Percentiles rank a stretch among this genome's conserved stretches.
Conservation (phyloP, 1,284 basidiomycete genomes). For the Taiwanofungus camphoratus region DNA sequence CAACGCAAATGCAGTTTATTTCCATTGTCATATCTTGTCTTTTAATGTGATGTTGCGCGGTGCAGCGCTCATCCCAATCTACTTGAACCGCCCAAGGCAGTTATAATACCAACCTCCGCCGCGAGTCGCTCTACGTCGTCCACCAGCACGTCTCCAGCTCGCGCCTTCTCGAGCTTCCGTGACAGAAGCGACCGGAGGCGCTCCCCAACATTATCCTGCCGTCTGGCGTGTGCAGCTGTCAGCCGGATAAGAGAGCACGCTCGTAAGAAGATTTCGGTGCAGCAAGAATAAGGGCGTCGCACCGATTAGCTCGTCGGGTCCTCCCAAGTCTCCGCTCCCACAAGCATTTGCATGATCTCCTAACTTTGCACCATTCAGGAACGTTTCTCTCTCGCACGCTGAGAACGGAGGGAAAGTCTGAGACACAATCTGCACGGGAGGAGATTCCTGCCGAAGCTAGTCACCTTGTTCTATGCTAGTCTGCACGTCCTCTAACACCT, state of each 20-base stretch:
- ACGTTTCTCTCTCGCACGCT: not conserved
- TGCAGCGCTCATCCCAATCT: not conserved
- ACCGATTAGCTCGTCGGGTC: no score
- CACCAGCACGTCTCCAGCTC: constrained; percentile 11
- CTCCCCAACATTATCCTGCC: constrained; percentile 6
- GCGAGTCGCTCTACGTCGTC: constrained; percentile 15
- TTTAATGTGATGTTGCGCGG: no score
- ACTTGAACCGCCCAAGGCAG: constrained; percentile 3
- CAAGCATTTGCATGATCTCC: no score
- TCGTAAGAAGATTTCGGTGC: no score
- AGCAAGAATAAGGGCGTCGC: no score
- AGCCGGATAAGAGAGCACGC: no score
- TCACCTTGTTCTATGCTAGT: constrained; percentile 1
- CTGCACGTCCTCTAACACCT: constrained; percentile 4
- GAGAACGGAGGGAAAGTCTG: not conserved
- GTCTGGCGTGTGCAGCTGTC: constrained; percentile 2
- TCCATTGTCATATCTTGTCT: no score
- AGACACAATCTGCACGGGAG: not conserved
- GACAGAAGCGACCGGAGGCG: constrained; percentile 13
- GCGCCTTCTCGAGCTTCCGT: constrained; percentile 17
- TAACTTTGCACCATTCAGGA: no score
- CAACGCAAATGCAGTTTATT: no score
- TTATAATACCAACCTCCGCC: constrained; percentile 12
- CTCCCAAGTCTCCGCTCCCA: no score
- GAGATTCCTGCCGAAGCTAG: not conserved